phyloP scores from a whole-genome alignment of 2,329 filamentous ascomycete species.

The Exophiala lecanii-corni region DNA sequence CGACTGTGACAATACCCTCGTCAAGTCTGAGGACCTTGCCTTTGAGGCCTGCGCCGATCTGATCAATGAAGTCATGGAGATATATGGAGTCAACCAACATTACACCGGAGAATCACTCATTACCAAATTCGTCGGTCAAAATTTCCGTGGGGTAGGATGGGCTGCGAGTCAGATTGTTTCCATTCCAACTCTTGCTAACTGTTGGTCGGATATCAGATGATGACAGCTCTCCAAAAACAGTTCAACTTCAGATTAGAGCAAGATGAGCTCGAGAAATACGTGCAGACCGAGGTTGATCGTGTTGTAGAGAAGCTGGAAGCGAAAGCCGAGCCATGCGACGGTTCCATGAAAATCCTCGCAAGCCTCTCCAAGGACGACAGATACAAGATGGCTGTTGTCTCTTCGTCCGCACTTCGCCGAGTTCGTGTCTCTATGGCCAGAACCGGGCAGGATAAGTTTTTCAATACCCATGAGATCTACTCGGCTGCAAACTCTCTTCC shows the following conservation, averaged over 20 bases:
- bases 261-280: conserved; percentile 69
- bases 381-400: conserved; percentile 76
- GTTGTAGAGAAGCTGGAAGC: conserved; percentile 75
- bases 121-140: conserved; percentile 84
- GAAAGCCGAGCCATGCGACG: conserved; percentile 63
- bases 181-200: background rate
- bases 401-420: conserved; percentile 71
- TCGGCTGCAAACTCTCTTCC: conserved; percentile 74
- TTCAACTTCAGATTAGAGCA: conserved; percentile 66
- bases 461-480: conserved; percentile 70
- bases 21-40: conserved; percentile 82
- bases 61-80: conserved; percentile 76
- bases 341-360: conserved; percentile 64
- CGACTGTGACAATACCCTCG: conserved; percentile 82
- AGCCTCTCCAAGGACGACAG: conserved; percentile 57
- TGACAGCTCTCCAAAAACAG: conserved; percentile 68
- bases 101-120: conserved; percentile 79
- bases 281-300: conserved; percentile 71
- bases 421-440: conserved; percentile 74
- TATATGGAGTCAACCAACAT: conserved; percentile 58
- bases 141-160: conserved; percentile 67
- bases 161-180: background rate
- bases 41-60: conserved; percentile 88
- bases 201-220: no score
- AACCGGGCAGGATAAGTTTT: conserved; percentile 75